These are phyloP conservation scores for Phytophthora podocarpi DNA, from an alignment of 352 stramenopile genomes.

Conservation along the genomic window DNA sequence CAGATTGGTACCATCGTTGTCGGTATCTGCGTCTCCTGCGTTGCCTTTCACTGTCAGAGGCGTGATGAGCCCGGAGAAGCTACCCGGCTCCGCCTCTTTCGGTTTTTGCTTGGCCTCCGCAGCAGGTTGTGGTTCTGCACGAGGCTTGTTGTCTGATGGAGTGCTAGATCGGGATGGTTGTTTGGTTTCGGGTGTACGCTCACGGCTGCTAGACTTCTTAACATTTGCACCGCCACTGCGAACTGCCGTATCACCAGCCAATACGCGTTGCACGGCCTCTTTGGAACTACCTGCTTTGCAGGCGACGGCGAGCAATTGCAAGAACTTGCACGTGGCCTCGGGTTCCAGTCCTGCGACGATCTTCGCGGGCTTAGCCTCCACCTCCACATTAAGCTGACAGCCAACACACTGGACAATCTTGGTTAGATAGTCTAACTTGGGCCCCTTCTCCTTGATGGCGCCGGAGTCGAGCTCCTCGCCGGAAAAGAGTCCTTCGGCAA, in stretches of 20 bases:
- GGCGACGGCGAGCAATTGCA: conserved; percentile 90
- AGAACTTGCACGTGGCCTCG: conserved; percentile 94
- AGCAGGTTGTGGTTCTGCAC: conserved; percentile 13
- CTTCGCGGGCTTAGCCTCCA: conserved; percentile 90
- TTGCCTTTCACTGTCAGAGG: conserved; percentile 48
- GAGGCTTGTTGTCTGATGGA: conserved; percentile 59
- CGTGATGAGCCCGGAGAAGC: conserved; percentile 65
- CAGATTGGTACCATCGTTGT: conserved; percentile 56
- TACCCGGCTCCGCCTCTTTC: conserved; percentile 38
- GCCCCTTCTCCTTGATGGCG: conserved; percentile 93
- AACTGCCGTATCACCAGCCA: conserved; percentile 57
- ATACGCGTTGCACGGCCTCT: conserved; percentile 74
- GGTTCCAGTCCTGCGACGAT: conserved; percentile 92
- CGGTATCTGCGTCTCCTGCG: conserved; percentile 38
- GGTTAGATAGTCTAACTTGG: conserved; percentile 91
- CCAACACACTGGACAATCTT: conserved; percentile 93
- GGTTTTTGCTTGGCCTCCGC: conserved; percentile 45
- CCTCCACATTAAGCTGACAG: conserved; percentile 83
- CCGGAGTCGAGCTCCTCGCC: conserved; percentile 90
- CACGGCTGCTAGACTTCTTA: conserved; percentile 54
- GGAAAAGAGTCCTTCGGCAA: conserved; percentile 84
- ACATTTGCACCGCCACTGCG: conserved; percentile 33
- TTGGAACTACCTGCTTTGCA: conserved; percentile 67
- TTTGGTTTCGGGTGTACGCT: conserved; percentile 59
- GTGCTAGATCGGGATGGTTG: conserved; percentile 61